A percentile compares a stretch with the other conserved stretches of the same genome.
Conservation (phyloP, 768 basidiomycete species). For the Russula emetica region DNA sequence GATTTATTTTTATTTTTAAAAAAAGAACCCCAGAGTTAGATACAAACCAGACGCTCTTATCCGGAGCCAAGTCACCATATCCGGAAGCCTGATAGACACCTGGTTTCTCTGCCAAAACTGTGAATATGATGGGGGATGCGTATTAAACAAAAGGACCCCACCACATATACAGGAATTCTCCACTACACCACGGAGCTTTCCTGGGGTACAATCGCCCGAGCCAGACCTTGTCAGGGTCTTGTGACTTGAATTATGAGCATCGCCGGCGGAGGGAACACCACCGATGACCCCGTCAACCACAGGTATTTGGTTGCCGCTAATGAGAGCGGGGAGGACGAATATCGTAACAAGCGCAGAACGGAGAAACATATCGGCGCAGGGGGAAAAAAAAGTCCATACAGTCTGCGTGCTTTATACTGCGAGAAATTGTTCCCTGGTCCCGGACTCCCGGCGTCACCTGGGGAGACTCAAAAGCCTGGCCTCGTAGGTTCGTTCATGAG, state of each 20-base stretch:
- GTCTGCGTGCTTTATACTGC: background rate
- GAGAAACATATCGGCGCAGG: conserved; percentile 27
- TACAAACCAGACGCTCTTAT: conserved; percentile 54
- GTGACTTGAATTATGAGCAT: background rate
- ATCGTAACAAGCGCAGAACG: conserved; percentile 21
- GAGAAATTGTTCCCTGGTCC: background rate
- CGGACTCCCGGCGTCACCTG: no score
- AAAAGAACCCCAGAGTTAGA: background rate
- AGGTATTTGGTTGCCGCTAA: conserved; percentile 43
- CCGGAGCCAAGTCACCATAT: conserved; percentile 55
- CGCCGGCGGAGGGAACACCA: conserved; percentile 34
- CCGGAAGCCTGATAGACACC: conserved; percentile 61
- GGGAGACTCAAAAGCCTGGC: background rate
- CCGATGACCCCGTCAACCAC: conserved; percentile 49
- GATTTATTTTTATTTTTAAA: no score
- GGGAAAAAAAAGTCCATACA: background rate
- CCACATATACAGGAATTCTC: conserved; percentile 63
- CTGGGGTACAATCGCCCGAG: conserved; percentile 35
- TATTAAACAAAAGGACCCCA: conserved; percentile 27
- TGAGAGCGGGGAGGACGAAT: conserved; percentile 26
- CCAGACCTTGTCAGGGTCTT: background rate
- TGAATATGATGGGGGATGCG: background rate
- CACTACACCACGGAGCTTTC: conserved; percentile 50
- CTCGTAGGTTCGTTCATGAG: no score
- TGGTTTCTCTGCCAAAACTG: conserved; percentile 45